Conservation (phyloP, 1,139 yeast genomes). For the Nakaseomyces glabratus region DNA sequence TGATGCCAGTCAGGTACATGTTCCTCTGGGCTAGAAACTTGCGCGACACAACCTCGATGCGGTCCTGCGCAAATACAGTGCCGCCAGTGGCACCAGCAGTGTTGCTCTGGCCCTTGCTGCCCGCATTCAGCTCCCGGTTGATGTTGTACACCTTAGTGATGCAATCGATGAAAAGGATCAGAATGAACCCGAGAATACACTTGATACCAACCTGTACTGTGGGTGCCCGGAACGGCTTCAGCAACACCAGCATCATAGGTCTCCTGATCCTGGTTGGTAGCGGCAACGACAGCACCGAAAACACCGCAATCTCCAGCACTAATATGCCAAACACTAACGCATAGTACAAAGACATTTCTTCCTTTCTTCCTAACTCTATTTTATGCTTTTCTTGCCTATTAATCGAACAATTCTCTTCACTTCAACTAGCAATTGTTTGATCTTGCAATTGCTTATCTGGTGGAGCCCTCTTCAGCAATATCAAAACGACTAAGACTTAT, state of each 20-base stretch:
- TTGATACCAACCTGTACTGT: constrained; percentile 70
- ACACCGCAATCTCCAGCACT: constrained; percentile 69
- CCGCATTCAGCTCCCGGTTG: constrained; percentile 45
- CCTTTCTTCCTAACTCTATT: too few species aligned
- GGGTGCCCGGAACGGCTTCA: constrained; percentile 63
- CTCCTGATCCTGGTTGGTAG: constrained; percentile 69
- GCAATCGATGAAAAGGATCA: constrained; percentile 79
- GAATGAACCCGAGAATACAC: constrained; percentile 75
- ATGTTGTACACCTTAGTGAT: constrained; percentile 75
- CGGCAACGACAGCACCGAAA: constrained; percentile 76
- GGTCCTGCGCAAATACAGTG: constrained; percentile 18
- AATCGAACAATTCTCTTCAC: too few species aligned
- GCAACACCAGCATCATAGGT: constrained; percentile 52
- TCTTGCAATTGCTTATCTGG: too few species aligned
- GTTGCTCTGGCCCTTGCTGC: constrained; percentile 10
- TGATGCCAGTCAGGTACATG: constrained; percentile 92
- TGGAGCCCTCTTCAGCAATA: too few species aligned
- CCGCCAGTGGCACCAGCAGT: constrained; percentile 9
- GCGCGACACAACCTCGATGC: constrained; percentile 40
- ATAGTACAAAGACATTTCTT: constrained; percentile 28
- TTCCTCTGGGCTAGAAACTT: constrained; percentile 94
- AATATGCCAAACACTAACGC: constrained; percentile 56
- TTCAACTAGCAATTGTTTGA: too few species aligned
- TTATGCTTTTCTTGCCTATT: too few species aligned
- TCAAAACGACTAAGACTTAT: too few species aligned